These are phyloP conservation scores for Peronosclerospora sorghi DNA, from an alignment of 352 stramenopile species.

Conservation along the genomic window DNA sequence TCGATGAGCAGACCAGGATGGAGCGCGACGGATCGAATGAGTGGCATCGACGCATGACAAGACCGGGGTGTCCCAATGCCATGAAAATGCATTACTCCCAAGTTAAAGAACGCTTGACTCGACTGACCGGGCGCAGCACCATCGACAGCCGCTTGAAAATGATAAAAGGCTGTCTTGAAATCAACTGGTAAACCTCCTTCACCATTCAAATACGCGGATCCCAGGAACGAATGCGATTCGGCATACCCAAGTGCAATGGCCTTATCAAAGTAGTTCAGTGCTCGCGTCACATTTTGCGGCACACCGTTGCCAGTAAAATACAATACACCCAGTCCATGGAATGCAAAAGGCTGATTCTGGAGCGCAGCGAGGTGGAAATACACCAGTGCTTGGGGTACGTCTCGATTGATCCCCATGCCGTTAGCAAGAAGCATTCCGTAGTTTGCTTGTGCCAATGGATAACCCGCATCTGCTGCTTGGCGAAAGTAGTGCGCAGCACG, in stretches of 20 bases:
- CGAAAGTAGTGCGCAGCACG: slow-evolving; percentile 49
- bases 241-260: slow-evolving; percentile 43
- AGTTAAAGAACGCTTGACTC: slow-evolving; percentile 50
- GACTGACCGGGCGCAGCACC: slow-evolving; percentile 24
- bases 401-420: slow-evolving; percentile 42
- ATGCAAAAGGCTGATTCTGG: slow-evolving; percentile 49
- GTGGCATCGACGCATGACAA: slow-evolving; percentile 31
- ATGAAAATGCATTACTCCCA: slow-evolving; percentile 66
- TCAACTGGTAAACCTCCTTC: slow-evolving; percentile 41
- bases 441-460: slow-evolving; percentile 54
- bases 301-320: slow-evolving; percentile 47
- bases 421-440: slow-evolving; percentile 63
- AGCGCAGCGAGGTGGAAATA: slow-evolving; percentile 48
- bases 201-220: slow-evolving; percentile 52
- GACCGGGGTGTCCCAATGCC: slow-evolving; percentile 39
- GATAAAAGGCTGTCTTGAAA: slow-evolving; percentile 34
- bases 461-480: slow-evolving; percentile 52
- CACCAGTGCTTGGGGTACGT: slow-evolving; percentile 43
- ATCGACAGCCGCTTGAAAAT: slow-evolving; percentile 49
- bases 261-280: slow-evolving; percentile 48
- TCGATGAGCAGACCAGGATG: slow-evolving; percentile 34
- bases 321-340: slow-evolving; percentile 53
- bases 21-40: slow-evolving; percentile 59
- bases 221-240: slow-evolving; percentile 63
- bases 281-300: slow-evolving; percentile 44